Base-by-base conservation (phyloP, 2,329 filamentous ascomycete species). In the Aspergillus unguis region DNA sequence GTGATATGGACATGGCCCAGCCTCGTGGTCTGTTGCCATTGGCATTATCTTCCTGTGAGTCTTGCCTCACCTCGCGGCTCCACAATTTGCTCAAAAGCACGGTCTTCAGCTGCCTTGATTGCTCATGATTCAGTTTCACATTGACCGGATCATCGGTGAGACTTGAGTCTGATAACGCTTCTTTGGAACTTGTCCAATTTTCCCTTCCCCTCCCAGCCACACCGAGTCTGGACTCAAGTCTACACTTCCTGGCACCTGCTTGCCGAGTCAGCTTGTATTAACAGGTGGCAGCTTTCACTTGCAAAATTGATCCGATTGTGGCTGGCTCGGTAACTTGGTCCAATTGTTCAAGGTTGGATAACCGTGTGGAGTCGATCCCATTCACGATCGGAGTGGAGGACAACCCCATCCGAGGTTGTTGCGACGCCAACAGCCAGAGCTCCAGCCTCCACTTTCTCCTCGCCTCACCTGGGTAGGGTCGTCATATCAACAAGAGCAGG, bases 1-100 rank as follows among this genome's bases (percentile, higher is more conserved):
- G n/a, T 44, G 8, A 25, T 32, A 32, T 23, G 28, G 9, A 29
- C 33, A 37, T 11, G 31, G 33, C 40, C 41, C 43, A 38, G 23
- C 48, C 45, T 53, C 57, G 57, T 59, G 57, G 57, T 54, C 26
- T 38, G 27, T 44, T 41, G 28, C 44, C 31, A 59, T 59, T 59
- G 57, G 57, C 48, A 42, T 50, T 49, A 25, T 23, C 25, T 25
- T 29, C 9, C n/a, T n/a, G 25, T n/a, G 11, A 31, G n/a, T 31
- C 25, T 49, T 48, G 43, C 47, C 48, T 36, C 47, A 51, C 28
- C 11, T 50, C 42, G 37, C 37, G 43, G 43, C 44, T 46, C 50
- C 47, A 49, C 47, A 11, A 9, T 43, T 9, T 37, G 47, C 17
- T 17, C 17, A 17, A 23, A 11, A 38, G 35, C 44, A 47, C 35